Evolutionary conservation across 495 filamentous ascomycete genomes (phyloP).

Genomic region (Tuber microsphaerosporum): DNA sequence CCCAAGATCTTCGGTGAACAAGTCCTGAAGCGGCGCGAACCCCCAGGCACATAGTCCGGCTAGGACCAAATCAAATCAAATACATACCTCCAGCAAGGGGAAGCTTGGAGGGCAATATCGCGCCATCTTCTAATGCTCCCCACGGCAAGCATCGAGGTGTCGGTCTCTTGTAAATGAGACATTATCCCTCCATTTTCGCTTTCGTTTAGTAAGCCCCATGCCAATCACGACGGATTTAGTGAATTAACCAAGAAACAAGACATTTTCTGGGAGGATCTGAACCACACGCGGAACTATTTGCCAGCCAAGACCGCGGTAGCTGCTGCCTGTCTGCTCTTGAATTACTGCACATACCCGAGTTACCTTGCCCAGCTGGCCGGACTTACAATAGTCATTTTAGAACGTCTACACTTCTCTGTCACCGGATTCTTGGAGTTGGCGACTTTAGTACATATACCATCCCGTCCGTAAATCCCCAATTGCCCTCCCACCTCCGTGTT

Average conservation of each 20-base stretch:
- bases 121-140: not conserved
- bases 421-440: not conserved
- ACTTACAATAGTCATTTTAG: not conserved
- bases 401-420: not conserved
- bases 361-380: not conserved
- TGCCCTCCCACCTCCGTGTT: not conserved
- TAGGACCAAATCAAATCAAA: not conserved
- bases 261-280: not conserved
- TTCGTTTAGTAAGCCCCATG: not conserved
- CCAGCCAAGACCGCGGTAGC: not conserved
- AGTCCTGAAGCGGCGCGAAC: not conserved
- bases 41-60: not conserved
- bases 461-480: not conserved
- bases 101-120: not conserved
- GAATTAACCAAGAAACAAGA: not conserved
- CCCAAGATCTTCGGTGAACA: not conserved
- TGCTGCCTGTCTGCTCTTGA: not conserved
- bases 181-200: not conserved
- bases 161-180: not conserved
- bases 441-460: not conserved
- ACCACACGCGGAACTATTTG: not conserved
- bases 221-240: not conserved
- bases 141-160: not conserved
- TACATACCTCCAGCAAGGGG: not conserved
- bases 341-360: not conserved